Base-by-base conservation (phyloP, 805 yeast genomes). In the Kazachstania martiniae region DNA sequence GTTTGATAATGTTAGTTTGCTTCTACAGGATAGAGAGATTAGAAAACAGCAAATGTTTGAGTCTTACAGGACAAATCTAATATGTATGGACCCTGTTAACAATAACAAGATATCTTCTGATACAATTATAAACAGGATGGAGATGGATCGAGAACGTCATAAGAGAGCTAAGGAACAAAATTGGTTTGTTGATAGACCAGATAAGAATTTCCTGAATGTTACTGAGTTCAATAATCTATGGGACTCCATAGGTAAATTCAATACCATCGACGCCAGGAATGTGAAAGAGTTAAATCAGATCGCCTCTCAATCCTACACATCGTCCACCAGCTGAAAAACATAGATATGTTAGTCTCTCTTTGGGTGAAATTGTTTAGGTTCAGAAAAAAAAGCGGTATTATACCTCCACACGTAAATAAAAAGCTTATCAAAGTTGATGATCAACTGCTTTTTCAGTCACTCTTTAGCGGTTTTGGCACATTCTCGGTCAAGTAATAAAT, bases 111-210 rank as follows among this genome's bases (percentile, higher is more conserved):
- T 7, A 8, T 8, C 7, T 8, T 7, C 10, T 8, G 9, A 19
- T 78, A 42, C 28, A 2, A 74, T 82, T 12, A 51, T 85, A 12
- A 67, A 72, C 23, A 62, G 97, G 38, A 85, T 89, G 77, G 96
- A 89, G 51, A 87, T 79, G 40, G 97, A 89, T 52, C 64, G 98
- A 43, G 98, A 89, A 52, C 64, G 94, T 36, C 86, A 84, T 48
- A 89, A 89, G 51, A 68, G 82, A 41, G 70, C 80, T 10, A 85
- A 87, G 44, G 96, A 89, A 47, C 72, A 68, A 8, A 63, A 75
- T 15, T 85, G 95, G 94, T 68, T 76, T 8, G 74, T 38, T 2
- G 34, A 35, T 5, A 33, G 44, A 28, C 23, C 18, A 10, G 21
- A n/a, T 13, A 29, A 37, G n/a, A 53, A 54, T 10, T 63, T 56